These are phyloP conservation scores for Sporobolus alterniflorus DNA, from an alignment of 202 grass and related monocot genomes.

Conservation along the genomic window DNA sequence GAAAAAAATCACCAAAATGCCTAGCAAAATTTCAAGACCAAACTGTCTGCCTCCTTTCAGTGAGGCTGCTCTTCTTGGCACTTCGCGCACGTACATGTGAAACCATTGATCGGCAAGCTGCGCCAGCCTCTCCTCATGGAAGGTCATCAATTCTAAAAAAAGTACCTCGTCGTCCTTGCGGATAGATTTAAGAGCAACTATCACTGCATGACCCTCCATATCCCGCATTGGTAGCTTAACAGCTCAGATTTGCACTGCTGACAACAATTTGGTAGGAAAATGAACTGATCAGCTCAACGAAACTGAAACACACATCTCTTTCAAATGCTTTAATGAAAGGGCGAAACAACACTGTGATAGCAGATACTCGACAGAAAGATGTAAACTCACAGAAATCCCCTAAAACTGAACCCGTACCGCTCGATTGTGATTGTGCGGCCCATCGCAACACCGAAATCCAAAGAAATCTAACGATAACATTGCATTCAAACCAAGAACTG, in stretches of 20 bases:
- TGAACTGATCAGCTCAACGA: background rate
- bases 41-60: background rate
- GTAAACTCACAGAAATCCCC: background rate
- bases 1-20: background rate
- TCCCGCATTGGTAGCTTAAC: slow-evolving; percentile 58
- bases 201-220: slow-evolving; percentile 69
- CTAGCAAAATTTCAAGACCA: slow-evolving; percentile 1
- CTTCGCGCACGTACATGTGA: slow-evolving; percentile 71
- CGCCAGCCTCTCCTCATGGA: slow-evolving; percentile 72
- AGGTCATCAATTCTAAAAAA: slow-evolving; percentile 62
- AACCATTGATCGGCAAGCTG: slow-evolving; percentile 89
- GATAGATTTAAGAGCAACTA: slow-evolving; percentile 69
- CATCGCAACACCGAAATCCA: background rate
- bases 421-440: background rate
- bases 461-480: background rate
- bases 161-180: slow-evolving; percentile 78
- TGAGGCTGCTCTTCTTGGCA: slow-evolving; percentile 66
- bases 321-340: slow-evolving; percentile 75
- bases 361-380: background rate
- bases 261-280: slow-evolving; percentile 20
- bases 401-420: background rate
- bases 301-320: slow-evolving; percentile 68
- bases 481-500: background rate
- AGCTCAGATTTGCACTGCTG: slow-evolving; percentile 28
- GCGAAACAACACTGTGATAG: background rate